Evolutionary conservation across 441 rosid species (phyloP).

Genomic region (Eugenia klotzschiana): DNA sequence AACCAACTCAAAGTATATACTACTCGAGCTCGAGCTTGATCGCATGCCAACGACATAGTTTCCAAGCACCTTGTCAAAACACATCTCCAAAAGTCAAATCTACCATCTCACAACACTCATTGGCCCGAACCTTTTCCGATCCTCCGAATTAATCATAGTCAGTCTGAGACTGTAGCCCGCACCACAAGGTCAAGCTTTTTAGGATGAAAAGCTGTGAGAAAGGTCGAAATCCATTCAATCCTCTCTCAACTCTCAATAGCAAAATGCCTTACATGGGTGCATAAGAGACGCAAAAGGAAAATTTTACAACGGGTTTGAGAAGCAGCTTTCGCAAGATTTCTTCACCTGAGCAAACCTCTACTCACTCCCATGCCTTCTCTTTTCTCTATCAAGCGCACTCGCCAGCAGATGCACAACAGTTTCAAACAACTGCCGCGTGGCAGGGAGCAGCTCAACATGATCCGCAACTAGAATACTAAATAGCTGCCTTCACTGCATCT

Average conservation of each 20-base stretch:
- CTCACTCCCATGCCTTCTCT: background rate
- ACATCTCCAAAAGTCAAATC: background rate
- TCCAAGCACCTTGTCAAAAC: background rate
- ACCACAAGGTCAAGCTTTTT: too few species aligned
- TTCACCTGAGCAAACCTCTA: background rate
- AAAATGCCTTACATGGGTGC: background rate
- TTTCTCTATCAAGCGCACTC: background rate
- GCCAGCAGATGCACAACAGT: background rate
- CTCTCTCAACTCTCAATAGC: background rate
- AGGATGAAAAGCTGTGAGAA: background rate
- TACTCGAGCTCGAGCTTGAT: background rate
- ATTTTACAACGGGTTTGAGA: background rate
- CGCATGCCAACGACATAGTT: background rate
- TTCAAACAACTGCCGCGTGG: background rate
- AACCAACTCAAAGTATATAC: background rate
- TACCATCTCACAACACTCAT: background rate
- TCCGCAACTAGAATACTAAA: background rate
- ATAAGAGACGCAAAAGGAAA: background rate
- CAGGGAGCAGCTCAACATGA: background rate
- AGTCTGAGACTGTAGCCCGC: too few species aligned
- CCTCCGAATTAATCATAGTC: too few species aligned
- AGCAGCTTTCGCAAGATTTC: background rate
- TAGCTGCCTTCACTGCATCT: background rate
- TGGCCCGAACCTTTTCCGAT: background rate
- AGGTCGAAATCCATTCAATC: background rate